Conservation (phyloP, 2,329 filamentous ascomycete species). For the Nemania serpens region DNA sequence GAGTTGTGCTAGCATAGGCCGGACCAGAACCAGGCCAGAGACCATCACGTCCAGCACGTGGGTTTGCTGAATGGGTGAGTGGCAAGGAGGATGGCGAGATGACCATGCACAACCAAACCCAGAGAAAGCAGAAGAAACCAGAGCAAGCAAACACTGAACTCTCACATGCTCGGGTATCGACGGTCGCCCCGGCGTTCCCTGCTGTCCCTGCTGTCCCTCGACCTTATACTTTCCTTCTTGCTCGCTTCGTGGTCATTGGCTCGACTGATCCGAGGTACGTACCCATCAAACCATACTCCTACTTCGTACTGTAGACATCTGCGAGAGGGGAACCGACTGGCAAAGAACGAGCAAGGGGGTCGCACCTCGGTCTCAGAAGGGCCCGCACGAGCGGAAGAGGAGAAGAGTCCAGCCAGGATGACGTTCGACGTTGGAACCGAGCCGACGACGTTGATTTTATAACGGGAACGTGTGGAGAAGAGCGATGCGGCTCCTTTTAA, state of each 20-base stretch:
- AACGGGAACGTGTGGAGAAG: conserved; percentile 38
- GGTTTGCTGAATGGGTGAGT: conserved; percentile 35
- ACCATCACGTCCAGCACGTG: conserved; percentile 30
- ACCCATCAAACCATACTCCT: too few relatives aligned
- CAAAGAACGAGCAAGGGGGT: too few relatives aligned
- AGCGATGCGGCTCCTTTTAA: conserved; percentile 38
- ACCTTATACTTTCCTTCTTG: too few relatives aligned
- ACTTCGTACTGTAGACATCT: too few relatives aligned
- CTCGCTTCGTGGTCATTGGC: conserved; percentile 9
- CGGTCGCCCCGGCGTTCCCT: too few relatives aligned
- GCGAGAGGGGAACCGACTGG: background rate
- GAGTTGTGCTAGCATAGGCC: conserved; percentile 14
- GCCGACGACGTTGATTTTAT: conserved; percentile 34
- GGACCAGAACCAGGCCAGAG: conserved; percentile 3
- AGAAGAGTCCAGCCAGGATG: conserved; percentile 1
- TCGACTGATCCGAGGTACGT: background rate
- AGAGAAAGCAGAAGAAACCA: background rate
- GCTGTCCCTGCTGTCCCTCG: too few relatives aligned
- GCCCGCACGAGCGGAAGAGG: background rate
- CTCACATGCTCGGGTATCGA: too few relatives aligned
- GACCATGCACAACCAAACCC: conserved; percentile 13
- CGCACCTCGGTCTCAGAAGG: background rate
- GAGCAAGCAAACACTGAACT: background rate
- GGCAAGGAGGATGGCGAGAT: conserved; percentile 11
- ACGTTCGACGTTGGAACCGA: conserved; percentile 5